Evolutionary conservation across 345 rosid genomes (phyloP).

Genomic region (Eucalyptus dawsonii): DNA sequence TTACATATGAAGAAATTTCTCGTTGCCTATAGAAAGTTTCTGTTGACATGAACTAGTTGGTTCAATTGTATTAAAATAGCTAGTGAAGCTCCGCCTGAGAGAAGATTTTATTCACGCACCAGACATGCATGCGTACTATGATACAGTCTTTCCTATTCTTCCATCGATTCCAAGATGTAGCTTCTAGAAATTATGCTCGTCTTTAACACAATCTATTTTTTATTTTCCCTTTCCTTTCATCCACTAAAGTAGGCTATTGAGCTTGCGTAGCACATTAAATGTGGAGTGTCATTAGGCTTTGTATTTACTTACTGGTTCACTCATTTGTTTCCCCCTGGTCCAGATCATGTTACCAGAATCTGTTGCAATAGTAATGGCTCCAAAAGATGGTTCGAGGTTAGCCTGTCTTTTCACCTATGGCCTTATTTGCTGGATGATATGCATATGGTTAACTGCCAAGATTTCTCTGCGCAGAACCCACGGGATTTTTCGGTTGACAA

Average conservation of each 20-base stretch:
- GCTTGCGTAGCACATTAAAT: background rate
- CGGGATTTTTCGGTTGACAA: constrained; percentile 84
- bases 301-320: background rate
- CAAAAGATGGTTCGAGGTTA: constrained; percentile 66
- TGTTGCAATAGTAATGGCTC: constrained; percentile 99
- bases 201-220: background rate
- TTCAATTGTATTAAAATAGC: background rate
- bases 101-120: background rate
- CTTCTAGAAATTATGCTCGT: background rate
- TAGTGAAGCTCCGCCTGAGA: background rate
- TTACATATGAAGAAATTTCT: background rate
- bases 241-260: background rate
- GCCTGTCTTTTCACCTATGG: background rate
- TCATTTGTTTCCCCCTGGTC: background rate
- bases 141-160: background rate
- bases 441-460: background rate
- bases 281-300: background rate
- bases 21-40: background rate
- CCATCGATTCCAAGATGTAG: background rate
- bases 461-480: constrained; percentile 32
- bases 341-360: constrained; percentile 97
- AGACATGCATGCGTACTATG: background rate
- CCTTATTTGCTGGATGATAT: background rate
- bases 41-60: background rate
- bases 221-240: background rate